Evolutionary conservation across 2,329 filamentous ascomycete species (phyloP), one percentile per base, ranked within the genome.

Genomic region (Catunica adiposa): DNA sequence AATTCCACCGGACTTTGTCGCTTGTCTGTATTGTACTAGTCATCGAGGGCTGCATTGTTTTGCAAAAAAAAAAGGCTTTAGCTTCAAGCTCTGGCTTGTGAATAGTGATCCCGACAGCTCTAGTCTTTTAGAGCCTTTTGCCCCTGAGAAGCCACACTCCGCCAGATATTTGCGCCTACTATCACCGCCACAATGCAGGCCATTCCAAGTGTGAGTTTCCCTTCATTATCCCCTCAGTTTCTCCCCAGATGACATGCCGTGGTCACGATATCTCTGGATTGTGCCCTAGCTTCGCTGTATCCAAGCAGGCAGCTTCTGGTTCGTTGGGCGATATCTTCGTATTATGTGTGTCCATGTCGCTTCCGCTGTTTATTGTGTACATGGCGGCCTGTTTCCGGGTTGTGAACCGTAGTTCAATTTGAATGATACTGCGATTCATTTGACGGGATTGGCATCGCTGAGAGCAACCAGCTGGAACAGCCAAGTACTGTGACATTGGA

Each of bases 191-290:
- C 65, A 64, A 76, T 76, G 74, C 74, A 76, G 71, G 70, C 73
- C 62, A 70, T 76, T 68, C 73, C 74, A 63, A 72, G 68, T 66
- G 70, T 73, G 68, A 69, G 70, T 71, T n/a, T 26, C 47, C 25
- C 55, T 58, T 64, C 57, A 62, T 71, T 15, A 34, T 31, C 38
- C 29, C 54, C 61, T 48, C 29, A 38, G 15, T 51, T 37, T 26
- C 26, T 11, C 38, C 25, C n/a, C 17, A 20, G 23, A 7, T 25
- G 22, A 9, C 20, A 44, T 26, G n/a, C 8, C 40, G 15, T n/a
- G 40, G 40, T 44, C 44, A 48, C 8, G 44, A 48, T 48, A 48
- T 48, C 15, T 48, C 23, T 48, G 44, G 44, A 48, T 48, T 26
- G 22, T 20, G 3, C 44, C 22, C 44, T 48, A 8, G 48, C n/a